Evolutionary conservation across 2,329 filamentous ascomycete genomes (phyloP).

Genomic region (Exophiala spinifera): DNA sequence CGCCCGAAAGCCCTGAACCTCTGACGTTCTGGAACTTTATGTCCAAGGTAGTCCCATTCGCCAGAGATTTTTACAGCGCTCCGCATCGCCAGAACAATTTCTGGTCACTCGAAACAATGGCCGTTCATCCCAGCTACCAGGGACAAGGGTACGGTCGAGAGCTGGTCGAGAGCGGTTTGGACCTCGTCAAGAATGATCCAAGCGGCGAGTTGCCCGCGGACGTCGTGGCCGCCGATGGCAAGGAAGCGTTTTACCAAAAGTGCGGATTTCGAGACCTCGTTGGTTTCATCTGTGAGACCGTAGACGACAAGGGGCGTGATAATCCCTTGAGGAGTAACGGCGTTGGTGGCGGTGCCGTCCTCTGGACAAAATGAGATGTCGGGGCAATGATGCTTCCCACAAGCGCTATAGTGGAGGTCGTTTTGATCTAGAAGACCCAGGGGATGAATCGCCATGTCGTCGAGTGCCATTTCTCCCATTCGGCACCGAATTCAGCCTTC

Average conservation of each 20-base stretch:
- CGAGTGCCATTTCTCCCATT: too few relatives aligned
- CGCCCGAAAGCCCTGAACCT: slow-evolving; percentile 32
- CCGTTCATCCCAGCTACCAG: slow-evolving; percentile 15
- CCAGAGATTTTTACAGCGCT: slow-evolving; percentile 6
- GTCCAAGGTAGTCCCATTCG: slow-evolving; percentile 3
- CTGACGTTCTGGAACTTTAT: slow-evolving; percentile 15
- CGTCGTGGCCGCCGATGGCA: slow-evolving; percentile 16
- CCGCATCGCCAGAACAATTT: slow-evolving; percentile 13
- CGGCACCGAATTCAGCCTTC: too few relatives aligned
- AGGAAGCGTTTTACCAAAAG: slow-evolving; percentile 20
- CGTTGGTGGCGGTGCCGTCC: slow-evolving; percentile 16
- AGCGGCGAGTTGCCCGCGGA: slow-evolving; percentile 11
- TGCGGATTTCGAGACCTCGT: slow-evolving; percentile 17
- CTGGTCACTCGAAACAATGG: slow-evolving; percentile 21
- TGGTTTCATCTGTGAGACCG: slow-evolving; percentile 7
- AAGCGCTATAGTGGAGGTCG: too few relatives aligned
- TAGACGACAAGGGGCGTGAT: slow-evolving; percentile 5
- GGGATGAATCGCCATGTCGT: too few relatives aligned
- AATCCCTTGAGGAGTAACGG: slow-evolving; percentile 17
- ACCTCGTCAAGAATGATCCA: slow-evolving; percentile 10
- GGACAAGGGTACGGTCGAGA: slow-evolving; percentile 15
- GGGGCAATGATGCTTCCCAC: too few relatives aligned
- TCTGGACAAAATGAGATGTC: slow-evolving; percentile 14
- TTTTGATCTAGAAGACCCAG: too few relatives aligned
- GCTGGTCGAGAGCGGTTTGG: slow-evolving; percentile 10